A percentile compares a stretch with the other conserved stretches of the same genome.
These are phyloP conservation scores for Harringtonia aguacate DNA, from an alignment of 2,329 filamentous ascomycete species.

Conservation along the genomic window DNA sequence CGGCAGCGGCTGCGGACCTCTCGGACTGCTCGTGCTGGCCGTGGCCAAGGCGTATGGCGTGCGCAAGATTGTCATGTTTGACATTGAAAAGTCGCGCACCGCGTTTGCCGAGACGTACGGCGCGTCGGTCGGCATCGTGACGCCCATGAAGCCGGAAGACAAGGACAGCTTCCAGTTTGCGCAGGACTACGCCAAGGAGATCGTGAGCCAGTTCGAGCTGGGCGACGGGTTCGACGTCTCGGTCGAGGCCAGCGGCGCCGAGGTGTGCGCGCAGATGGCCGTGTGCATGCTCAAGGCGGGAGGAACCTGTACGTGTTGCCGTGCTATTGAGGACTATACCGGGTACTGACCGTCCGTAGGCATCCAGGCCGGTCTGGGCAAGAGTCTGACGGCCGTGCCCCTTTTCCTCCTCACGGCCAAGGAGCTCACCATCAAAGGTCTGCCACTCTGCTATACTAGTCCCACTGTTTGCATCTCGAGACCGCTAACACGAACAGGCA, in stretches of 20 bases:
- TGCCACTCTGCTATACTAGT: not conserved
- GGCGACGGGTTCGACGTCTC: constrained; percentile 14
- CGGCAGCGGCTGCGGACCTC: constrained; percentile 19
- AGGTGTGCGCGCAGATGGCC: constrained; percentile 14
- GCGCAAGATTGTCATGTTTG: constrained; percentile 18
- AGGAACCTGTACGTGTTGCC: too few relatives aligned
- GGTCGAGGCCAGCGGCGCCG: constrained; percentile 16
- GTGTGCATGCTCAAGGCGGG: constrained; percentile 15
- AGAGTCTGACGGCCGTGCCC: constrained; percentile 11
- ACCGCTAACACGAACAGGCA: constrained; percentile 11
- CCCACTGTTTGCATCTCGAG: not conserved
- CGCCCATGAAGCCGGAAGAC: constrained; percentile 9
- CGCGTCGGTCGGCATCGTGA: constrained; percentile 13
- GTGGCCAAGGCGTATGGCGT: constrained; percentile 17
- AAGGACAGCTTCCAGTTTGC: constrained; percentile 5
- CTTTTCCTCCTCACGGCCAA: constrained; percentile 15
- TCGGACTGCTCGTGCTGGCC: constrained; percentile 17
- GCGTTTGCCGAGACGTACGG: constrained; percentile 16
- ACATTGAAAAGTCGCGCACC: constrained; percentile 16
- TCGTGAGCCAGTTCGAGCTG: constrained; percentile 10
- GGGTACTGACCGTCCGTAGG: too few relatives aligned
- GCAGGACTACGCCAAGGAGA: not conserved
- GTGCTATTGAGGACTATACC: too few relatives aligned
- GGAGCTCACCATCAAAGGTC: constrained; percentile 15
- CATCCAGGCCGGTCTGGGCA: constrained; percentile 16